A percentile compares a stretch with the other conserved stretches of the same genome.
Evolutionary conservation across 257 asterid genomes (phyloP).

Genomic region (Solanum medicagineum): DNA sequence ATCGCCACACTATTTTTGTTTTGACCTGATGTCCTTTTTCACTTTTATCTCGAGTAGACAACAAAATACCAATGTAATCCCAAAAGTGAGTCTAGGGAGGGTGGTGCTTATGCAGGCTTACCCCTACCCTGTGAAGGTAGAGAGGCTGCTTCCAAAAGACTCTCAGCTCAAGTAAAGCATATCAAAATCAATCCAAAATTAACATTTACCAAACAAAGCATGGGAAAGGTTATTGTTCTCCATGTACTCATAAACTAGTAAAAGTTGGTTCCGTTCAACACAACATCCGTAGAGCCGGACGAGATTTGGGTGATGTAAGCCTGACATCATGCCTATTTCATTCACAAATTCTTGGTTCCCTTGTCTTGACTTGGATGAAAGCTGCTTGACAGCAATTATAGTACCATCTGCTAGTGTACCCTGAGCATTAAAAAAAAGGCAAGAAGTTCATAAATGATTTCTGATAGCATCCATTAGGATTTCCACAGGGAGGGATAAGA

Average conservation of each 20-base stretch:
- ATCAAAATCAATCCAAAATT: neutral
- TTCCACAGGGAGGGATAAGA: neutral
- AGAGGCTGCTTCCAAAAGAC: neutral
- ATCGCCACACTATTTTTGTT: neutral
- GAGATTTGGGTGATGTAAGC: conserved; percentile 52
- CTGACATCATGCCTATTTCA: conserved; percentile 57
- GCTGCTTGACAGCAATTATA: conserved; percentile 52
- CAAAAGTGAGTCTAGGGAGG: neutral
- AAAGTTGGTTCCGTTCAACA: conserved; percentile 47
- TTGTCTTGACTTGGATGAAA: conserved; percentile 50
- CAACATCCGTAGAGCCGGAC: conserved; percentile 61
- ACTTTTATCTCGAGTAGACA: neutral
- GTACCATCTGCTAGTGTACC: conserved; percentile 47
- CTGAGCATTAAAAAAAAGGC: conserved; percentile 5
- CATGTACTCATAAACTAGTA: conserved; percentile 58
- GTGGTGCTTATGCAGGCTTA: neutral
- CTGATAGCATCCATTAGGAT: neutral
- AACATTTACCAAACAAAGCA: conserved; percentile 34
- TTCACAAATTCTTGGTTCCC: conserved; percentile 59
- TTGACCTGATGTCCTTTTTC: neutral
- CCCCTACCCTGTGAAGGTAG: neutral
- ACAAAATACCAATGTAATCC: neutral
- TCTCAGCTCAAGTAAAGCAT: neutral
- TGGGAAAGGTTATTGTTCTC: conserved; percentile 56
- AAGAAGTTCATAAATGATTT: neutral